phyloP scores from a whole-genome alignment of 345 rosid species.

The Nasturtium officinale region DNA sequence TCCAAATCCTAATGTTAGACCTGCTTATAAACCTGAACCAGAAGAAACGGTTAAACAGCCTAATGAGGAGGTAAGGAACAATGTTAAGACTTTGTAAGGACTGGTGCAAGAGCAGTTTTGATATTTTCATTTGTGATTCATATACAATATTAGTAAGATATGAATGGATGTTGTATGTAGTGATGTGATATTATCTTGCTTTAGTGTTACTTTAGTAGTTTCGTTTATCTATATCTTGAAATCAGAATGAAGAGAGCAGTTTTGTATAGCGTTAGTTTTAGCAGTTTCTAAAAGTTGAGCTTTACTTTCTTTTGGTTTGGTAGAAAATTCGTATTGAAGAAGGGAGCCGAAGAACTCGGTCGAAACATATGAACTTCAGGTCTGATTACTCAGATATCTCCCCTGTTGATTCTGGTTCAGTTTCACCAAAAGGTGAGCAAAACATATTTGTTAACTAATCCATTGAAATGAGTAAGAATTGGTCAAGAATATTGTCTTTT shows the following conservation, averaged over 20 bases:
- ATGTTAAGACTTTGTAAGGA: background rate
- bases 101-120: background rate
- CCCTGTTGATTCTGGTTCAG: conserved; percentile 21
- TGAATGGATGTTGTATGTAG: background rate
- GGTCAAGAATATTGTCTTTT: background rate
- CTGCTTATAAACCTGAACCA: background rate
- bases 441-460: conserved; percentile 3
- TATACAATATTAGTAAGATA: background rate
- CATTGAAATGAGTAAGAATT: conserved; percentile 5
- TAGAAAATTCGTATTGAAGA: conserved; percentile 16
- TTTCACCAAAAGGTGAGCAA: conserved; percentile 27
- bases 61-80: conserved; percentile 22
- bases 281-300: background rate
- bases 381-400: conserved; percentile 32
- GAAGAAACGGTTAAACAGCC: background rate
- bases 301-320: conserved; percentile 17
- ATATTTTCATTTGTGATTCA: background rate
- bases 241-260: background rate
- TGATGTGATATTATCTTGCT: background rate
- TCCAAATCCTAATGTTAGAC: conserved; percentile 37
- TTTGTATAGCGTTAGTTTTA: background rate
- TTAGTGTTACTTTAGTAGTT: background rate
- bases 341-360: conserved; percentile 14
- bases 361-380: conserved; percentile 20
- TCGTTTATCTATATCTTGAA: background rate